Base-by-base conservation (phyloP, 768 basidiomycete species). In the Albatrellus ellisii region DNA sequence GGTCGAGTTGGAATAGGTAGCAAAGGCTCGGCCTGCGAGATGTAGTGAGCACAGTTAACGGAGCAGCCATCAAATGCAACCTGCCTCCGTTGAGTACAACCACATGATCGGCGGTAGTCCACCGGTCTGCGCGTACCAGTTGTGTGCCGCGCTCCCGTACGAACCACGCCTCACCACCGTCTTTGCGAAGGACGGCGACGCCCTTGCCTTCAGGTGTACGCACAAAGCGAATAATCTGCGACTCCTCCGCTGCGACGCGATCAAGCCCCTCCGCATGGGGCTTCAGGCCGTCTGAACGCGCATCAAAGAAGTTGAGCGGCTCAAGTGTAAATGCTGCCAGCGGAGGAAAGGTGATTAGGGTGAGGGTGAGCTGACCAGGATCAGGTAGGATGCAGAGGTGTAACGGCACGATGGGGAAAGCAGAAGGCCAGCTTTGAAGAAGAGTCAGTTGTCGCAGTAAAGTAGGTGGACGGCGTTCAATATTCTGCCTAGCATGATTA, bases 401-500 rank as follows among this genome's bases (percentile, higher is more conserved):
- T 11, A 57, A 56, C 22, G 78, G 79, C 36, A 62, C 61, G 11
- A 54, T 55, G 39, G 68, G 63, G 31, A 81, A 61, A 12, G 68
- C 55, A 9, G 61, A 61, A 12, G 78, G 68, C 12, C 63, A 64
- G 1, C 74, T 72, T 44, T 83, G 77, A 34, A 84, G 75, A 15
- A 90, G 60, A 2, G 73, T 77, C 57, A 86, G 83, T 45, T 81
- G 78, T 53, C 71, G 74, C 22, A 89, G 65, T 3, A 90, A 65
- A 2, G 85, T 88, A 7, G 91, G 91, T 6, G 91, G 91, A 50
- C 80, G 73, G 12, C 83, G 70, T 54, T 94, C 90, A 49, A 95
- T 76, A 59, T 94, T 89, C 90, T 92, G 48, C 39, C 36, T 12
- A 41, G 26, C n/a, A 31, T 26, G 41, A 36, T 17, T 22, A 45